Percentiles rank a stretch among this genome's conserved stretches.
Conservation (phyloP, 805 yeast genomes). For the Ogataea nonfermentans region DNA sequence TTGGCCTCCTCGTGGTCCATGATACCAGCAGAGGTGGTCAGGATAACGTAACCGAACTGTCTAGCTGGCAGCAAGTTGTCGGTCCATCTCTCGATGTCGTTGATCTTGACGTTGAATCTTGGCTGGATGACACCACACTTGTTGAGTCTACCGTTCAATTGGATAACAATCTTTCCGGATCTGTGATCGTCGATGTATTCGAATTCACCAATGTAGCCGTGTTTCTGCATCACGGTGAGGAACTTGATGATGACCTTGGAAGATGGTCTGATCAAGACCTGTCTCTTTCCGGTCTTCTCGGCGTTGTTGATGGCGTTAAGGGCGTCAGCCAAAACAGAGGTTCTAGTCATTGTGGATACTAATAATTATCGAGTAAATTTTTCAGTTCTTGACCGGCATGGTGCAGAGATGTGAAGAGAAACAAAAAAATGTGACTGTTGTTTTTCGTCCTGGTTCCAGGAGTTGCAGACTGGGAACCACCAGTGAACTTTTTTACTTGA, state of each 20-base stretch:
- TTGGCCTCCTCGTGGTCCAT: constrained; percentile 99
- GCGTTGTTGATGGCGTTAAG: constrained; percentile 98
- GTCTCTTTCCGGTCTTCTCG: constrained; percentile 99
- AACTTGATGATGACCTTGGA: constrained; percentile 98
- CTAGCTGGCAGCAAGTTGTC: constrained; percentile 98
- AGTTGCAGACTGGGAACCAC: not conserved
- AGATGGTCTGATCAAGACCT: constrained; percentile 96
- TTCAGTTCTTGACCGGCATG: constrained; percentile 4
- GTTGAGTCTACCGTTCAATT: constrained; percentile 97
- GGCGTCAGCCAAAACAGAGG: constrained; percentile 98
- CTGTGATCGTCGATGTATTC: constrained; percentile 99
- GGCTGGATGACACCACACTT: constrained; percentile 99
- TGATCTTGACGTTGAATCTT: constrained; percentile 95
- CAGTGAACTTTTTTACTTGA: constrained; percentile 8
- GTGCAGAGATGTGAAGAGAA: constrained; percentile 10
- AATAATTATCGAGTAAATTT: constrained; percentile 4
- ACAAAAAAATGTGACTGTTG: constrained; percentile 12
- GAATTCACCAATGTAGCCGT: constrained; percentile 97
- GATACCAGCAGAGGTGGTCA: constrained; percentile 98
- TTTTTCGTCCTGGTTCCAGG: constrained; percentile 7
- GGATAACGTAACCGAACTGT: constrained; percentile 97
- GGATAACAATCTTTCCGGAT: constrained; percentile 95
- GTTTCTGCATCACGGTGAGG: constrained; percentile 95
- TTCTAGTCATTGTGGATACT: constrained; percentile 77
- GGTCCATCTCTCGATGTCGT: constrained; percentile 97